These are phyloP conservation scores for Fraxinus paxiana DNA, from an alignment of 305 asterid species.

Conservation along the genomic window DNA sequence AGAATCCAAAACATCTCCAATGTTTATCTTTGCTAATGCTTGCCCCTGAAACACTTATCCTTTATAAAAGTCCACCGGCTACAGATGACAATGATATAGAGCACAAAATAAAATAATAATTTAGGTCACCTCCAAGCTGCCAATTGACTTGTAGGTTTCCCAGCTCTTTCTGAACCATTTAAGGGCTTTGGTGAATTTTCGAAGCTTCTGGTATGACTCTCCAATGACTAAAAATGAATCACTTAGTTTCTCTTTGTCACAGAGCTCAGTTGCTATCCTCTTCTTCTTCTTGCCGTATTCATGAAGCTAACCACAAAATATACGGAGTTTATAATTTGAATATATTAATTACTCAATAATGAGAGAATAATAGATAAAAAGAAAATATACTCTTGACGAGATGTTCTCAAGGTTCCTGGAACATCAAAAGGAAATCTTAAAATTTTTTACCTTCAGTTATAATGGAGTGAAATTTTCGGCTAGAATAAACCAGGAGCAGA, in stretches of 20 bases:
- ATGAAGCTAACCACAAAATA: conserved; percentile 49
- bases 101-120: conserved; percentile 7
- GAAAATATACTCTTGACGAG: neutral
- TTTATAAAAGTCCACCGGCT: conserved; percentile 22
- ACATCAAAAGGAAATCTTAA: neutral
- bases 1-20: conserved; percentile 75
- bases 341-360: conserved; percentile 20
- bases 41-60: conserved; percentile 65
- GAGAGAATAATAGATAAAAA: conserved; percentile 11
- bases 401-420: neutral
- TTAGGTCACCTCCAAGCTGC: conserved; percentile 80
- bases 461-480: neutral
- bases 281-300: conserved; percentile 71
- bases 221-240: conserved; percentile 81
- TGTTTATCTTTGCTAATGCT: conserved; percentile 78
- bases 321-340: conserved; percentile 19
- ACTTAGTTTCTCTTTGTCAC: conserved; percentile 78
- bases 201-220: conserved; percentile 76
- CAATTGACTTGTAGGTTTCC: conserved; percentile 64
- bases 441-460: conserved; percentile 15
- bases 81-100: neutral
- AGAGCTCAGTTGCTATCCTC: conserved; percentile 60
- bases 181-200: conserved; percentile 60
- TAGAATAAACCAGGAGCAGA: conserved; percentile 14
- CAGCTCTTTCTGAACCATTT: conserved; percentile 77